Percentiles rank a stretch among this genome's conserved stretches.
Evolutionary conservation across 345 rosid species (phyloP).

Genomic region (Eucalyptus curtisii): DNA sequence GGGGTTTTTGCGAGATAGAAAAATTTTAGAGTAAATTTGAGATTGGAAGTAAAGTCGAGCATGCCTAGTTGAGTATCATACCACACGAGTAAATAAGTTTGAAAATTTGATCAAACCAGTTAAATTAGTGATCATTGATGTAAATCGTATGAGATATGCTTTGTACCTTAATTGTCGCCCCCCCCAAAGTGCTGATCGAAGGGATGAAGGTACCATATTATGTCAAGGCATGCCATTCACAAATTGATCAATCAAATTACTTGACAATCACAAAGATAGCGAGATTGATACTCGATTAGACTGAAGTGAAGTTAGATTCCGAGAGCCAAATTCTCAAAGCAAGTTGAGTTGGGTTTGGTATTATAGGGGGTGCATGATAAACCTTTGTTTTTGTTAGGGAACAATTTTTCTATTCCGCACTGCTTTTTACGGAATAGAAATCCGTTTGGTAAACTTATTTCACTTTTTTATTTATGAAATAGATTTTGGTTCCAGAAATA

Average conservation of each 20-base stretch:
- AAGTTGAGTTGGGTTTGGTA: background rate
- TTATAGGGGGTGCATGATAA: no score
- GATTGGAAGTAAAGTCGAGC: background rate
- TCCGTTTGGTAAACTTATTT: no score
- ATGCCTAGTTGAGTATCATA: background rate
- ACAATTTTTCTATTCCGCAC: no score
- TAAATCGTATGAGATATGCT: background rate
- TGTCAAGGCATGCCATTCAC: background rate
- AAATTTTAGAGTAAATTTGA: no score
- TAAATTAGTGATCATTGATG: background rate
- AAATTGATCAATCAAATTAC: background rate
- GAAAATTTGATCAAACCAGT: background rate
- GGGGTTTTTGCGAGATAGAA: no score
- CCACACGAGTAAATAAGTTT: background rate
- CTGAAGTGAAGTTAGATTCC: background rate
- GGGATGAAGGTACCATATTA: background rate
- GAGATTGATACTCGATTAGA: background rate
- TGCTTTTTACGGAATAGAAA: no score
- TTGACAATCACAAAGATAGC: background rate
- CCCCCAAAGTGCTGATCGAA: background rate
- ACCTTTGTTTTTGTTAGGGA: no score
- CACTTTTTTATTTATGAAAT: no score
- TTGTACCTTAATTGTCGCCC: background rate
- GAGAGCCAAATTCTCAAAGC: accelerated
- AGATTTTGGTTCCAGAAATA: no score